Conservation (phyloP, 1,139 yeast species). For the Taphrina wiesneri region DNA sequence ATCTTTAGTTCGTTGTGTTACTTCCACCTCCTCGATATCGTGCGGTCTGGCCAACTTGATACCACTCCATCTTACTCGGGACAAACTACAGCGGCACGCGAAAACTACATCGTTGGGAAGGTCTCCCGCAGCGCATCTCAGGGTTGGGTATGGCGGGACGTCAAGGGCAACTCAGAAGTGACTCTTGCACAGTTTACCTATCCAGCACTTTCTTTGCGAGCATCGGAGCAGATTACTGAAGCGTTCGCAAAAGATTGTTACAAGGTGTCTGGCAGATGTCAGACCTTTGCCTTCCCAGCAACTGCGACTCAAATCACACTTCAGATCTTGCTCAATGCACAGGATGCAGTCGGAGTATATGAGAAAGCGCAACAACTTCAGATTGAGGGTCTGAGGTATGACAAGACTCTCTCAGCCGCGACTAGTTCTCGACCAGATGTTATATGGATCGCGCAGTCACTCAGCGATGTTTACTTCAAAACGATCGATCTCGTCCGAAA, state of each 20-base stretch:
- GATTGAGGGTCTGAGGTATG: constrained; percentile 15
- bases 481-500: constrained; percentile 45
- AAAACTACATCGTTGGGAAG: constrained; percentile 17
- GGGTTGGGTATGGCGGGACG: constrained; percentile 12
- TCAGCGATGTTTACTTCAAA: constrained; percentile 32
- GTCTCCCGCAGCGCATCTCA: constrained; percentile 1
- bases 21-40: constrained; percentile 76
- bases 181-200: constrained; percentile 29
- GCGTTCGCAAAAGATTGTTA: constrained; percentile 19
- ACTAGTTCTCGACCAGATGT: constrained; percentile 22
- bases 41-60: constrained; percentile 43
- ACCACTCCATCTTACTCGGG: constrained; percentile 23
- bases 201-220: constrained; percentile 9
- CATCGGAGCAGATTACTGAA: background rate
- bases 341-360: background rate
- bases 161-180: constrained; percentile 21
- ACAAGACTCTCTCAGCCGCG: constrained; percentile 21
- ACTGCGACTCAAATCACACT: constrained; percentile 27
- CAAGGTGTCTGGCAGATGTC: constrained; percentile 8
- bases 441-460: constrained; percentile 29
- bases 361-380: constrained; percentile 8
- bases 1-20: constrained; percentile 79
- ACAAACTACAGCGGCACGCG: constrained; percentile 12
- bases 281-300: constrained; percentile 19
- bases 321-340: constrained; percentile 4